Conservation (phyloP, 345 rosid genomes). For the Rubroshorea leprosula region DNA sequence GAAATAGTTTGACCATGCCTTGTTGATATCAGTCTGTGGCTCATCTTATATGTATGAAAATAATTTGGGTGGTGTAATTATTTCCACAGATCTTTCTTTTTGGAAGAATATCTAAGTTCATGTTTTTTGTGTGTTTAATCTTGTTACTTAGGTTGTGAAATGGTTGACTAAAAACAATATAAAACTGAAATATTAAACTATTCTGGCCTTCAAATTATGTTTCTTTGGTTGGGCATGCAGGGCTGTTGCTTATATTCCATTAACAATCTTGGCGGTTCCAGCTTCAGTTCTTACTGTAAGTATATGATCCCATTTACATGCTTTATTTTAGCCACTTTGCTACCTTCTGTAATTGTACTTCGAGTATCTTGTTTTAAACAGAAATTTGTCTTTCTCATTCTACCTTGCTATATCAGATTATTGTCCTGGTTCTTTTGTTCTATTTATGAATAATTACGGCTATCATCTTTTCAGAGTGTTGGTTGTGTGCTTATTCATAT, state of each 20-base stretch:
- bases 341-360: neutral
- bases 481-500: too few relatives aligned
- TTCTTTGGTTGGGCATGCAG: constrained; percentile 40
- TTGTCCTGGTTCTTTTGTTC: neutral
- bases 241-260: constrained; percentile 90
- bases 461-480: too few relatives aligned
- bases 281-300: constrained; percentile 97
- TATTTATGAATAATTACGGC: too few relatives aligned
- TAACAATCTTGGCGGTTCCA: constrained; percentile 98
- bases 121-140: neutral
- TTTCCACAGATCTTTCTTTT: too few relatives aligned
- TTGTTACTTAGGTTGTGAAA: neutral
- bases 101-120: too few relatives aligned
- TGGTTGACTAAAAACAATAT: neutral
- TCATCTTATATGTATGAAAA: too few relatives aligned
- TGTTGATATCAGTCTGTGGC: too few relatives aligned
- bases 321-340: constrained; percentile 4
- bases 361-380: too few relatives aligned
- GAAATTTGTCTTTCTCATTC: neutral
- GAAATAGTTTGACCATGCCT: too few relatives aligned
- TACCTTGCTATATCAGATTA: neutral
- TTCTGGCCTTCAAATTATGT: constrained; percentile 5
- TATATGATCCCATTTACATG: constrained; percentile 4
- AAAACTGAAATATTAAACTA: constrained; percentile 1
- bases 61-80: too few relatives aligned